A percentile compares a stretch with the other conserved stretches of the same genome.
Evolutionary conservation across 2,329 filamentous ascomycete genomes (phyloP).

Genomic region (Corniculantispora saksenae): DNA sequence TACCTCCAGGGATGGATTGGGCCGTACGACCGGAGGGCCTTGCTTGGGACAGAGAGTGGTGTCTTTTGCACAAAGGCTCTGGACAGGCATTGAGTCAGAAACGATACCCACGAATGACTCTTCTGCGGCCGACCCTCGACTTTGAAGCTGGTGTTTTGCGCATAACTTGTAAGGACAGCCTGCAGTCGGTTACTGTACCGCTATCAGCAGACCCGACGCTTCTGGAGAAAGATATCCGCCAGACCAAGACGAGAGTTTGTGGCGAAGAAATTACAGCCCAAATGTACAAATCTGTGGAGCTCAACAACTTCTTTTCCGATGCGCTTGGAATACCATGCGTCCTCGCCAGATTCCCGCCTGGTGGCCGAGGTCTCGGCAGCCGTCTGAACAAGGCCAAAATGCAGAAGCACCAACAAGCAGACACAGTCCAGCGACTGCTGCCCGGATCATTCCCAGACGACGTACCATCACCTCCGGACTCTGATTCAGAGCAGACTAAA

Average conservation of each 20-base stretch:
- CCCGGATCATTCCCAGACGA: slow-evolving; percentile 54
- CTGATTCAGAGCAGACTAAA: slow-evolving; percentile 53
- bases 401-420: slow-evolving; percentile 53
- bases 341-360: slow-evolving; percentile 79
- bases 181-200: slow-evolving; percentile 49
- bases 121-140: slow-evolving; percentile 75
- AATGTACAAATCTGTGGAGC: slow-evolving; percentile 64
- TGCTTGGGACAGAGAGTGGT: slow-evolving; percentile 96
- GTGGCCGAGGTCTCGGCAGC: slow-evolving; percentile 57
- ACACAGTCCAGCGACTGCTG: slow-evolving; percentile 32
- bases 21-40: slow-evolving; percentile 79
- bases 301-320: slow-evolving; percentile 77
- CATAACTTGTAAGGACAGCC: slow-evolving; percentile 52
- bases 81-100: slow-evolving; percentile 87
- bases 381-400: slow-evolving; percentile 74
- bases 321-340: slow-evolving; percentile 78
- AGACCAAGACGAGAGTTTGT: slow-evolving; percentile 69
- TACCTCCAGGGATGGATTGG: slow-evolving; percentile 69
- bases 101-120: slow-evolving; percentile 81
- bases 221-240: slow-evolving; percentile 46
- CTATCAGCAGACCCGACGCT: slow-evolving; percentile 67
- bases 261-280: slow-evolving; percentile 74
- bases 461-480: slow-evolving; percentile 58
- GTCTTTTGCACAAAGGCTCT: slow-evolving; percentile 83
- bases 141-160: slow-evolving; percentile 65